Evolutionary conservation across 2,329 filamentous ascomycete species (phyloP).

Genomic region (Metarhizium robertsii): DNA sequence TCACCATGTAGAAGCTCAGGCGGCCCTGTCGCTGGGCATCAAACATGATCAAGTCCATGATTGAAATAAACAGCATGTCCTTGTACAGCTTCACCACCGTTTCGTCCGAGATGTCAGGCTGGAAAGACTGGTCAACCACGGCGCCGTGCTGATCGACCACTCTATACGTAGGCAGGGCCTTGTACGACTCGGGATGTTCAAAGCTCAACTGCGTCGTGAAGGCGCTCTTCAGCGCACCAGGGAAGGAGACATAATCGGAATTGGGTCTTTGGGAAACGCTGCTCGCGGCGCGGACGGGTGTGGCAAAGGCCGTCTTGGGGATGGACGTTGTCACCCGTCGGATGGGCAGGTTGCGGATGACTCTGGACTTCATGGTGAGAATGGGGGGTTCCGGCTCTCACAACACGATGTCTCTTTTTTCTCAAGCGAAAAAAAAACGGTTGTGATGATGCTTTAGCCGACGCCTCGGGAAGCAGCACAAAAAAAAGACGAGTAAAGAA

Average conservation of each 20-base stretch:
- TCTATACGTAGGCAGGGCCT: constrained; percentile 82
- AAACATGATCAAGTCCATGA: constrained; percentile 98
- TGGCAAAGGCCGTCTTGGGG: constrained; percentile 12
- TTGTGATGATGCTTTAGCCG: not conserved
- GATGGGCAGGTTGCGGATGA: constrained; percentile 20
- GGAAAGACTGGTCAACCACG: constrained; percentile 65
- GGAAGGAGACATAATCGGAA: constrained; percentile 59
- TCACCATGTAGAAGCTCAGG: constrained; percentile 95
- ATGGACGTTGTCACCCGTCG: constrained; percentile 14
- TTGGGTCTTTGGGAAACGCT: constrained; percentile 48
- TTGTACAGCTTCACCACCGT: constrained; percentile 51
- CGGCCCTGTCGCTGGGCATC: constrained; percentile 94
- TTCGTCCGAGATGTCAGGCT: constrained; percentile 59
- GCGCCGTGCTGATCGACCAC: constrained; percentile 82
- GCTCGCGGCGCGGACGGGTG: constrained; percentile 29
- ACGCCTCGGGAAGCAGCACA: not conserved
- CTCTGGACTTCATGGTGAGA: constrained; percentile 23
- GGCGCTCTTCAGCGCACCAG: constrained; percentile 88
- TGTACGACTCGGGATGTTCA: constrained; percentile 59
- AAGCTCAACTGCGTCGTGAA: constrained; percentile 79
- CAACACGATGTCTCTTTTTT: not conserved
- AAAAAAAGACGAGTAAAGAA: not conserved
- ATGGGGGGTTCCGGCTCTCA: not conserved
- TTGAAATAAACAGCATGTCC: constrained; percentile 59
- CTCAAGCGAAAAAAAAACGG: not conserved